Base-by-base conservation (phyloP, 192 early-diverging fungal genomes). In the Geranomyces michiganensis region DNA sequence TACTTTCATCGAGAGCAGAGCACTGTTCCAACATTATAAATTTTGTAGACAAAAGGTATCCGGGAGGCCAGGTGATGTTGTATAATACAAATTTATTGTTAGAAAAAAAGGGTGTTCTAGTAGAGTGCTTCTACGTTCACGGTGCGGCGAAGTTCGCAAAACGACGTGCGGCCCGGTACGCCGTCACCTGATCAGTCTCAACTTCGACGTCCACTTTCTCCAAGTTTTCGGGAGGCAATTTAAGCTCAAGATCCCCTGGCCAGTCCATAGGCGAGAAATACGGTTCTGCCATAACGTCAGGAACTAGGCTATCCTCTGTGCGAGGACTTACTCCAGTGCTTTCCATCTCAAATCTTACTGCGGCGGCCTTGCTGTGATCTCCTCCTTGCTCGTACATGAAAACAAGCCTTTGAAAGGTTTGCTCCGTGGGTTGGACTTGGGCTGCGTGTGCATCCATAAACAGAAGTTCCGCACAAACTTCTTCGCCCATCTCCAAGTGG, bases 11-110 rank as follows among this genome's bases (percentile, higher is more conserved):
- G 85, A 87, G 71, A 63, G 76, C 64, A 33, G 85, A 24, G 85
- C 85, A 22, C 67, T 87, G 45, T 82, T 73, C 51, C 85, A 87
- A 72, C 85, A 87, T 64, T 84, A 80, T 68, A 83, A 82, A 78
- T 87, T 85, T 63, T 87, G 85, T 61, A 51, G 82, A 31, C 27
- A 60, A 27, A 53, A 53, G 24, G 7, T n/a, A 7, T 41, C 36
- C 5, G 10, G 36, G 5, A 41, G 10, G 36, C 3, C 36, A 10
- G 36, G 5, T 10, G 10, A 41, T 41, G 36, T 41, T 7, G 36
- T 41, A 41, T 41, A 41, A 10, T 10, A 10, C 36, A 41, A 41
- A 41, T 41, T 41, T 41, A n/a, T n/a, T n/a, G n/a, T n/a, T n/a
- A n/a, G 5, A 41, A 41, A 41, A 7, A 41, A 10, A 41, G 3